Base-by-base conservation (phyloP, 331 rosid genomes). In the Malus hybrid region DNA sequence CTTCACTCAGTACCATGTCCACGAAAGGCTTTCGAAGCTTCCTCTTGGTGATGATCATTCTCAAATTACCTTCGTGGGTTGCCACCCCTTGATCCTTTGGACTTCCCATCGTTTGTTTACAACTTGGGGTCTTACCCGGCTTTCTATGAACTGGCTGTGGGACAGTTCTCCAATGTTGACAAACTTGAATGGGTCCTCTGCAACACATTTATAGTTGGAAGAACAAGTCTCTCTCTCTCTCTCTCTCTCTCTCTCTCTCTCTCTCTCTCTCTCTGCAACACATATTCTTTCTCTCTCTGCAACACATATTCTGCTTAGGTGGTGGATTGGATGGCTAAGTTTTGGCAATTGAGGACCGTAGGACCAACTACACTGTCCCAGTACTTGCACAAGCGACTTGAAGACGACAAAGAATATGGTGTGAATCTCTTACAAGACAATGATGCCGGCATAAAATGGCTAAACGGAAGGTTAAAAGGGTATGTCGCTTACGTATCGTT, bases 131-230 rank as follows among this genome's bases (percentile, higher is more conserved):
- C 77, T 24, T 24, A 24, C 24, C 24, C 24, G 24, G 78, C 65
- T 1, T 76, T 63, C 10, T 39, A 66, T n/a, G 60, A 64, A 6
- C 5, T 72, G 61, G 10, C 78, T 81, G 75, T 82, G 9, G 70
- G 71, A 10, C 93, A 89, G 22, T 78, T 81, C 42, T 14, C 31
- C 4, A 81, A 85, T 36, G 79, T 78, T 60, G 80, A 73, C 44
- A 36, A 76, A 76, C 89, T 77, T 22, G 91, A 87, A 76, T 89
- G 85, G 87, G 42, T 87, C 36, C 69, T 87, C 67, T 84, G 79
- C 70, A 89, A 83, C 75, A 69, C 91, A 50, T 39, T 6, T 57
- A 19, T 29, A 32, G 56, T 50, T 50, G 56, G n/a, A 50, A 50
- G n/a, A 50, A 50, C 9, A 5, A 1, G 7, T 50, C 9, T 1